Evolutionary conservation across 371 early-diverging fungal species (phyloP), one percentile per base, ranked within the genome.

Genomic region (Phascolomyces articulosus): DNA sequence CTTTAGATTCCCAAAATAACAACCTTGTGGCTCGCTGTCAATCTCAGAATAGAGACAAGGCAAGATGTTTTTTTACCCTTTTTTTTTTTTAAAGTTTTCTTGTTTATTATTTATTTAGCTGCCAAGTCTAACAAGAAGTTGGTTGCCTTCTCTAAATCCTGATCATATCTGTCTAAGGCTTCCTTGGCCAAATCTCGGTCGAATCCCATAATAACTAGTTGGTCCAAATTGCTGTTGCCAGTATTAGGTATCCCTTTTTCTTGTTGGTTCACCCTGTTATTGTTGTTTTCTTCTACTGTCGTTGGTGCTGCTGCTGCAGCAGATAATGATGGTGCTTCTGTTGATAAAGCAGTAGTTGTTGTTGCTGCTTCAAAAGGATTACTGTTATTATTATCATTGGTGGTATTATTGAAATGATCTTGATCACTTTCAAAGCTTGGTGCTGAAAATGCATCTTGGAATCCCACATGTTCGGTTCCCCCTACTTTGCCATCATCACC

Each of bases 91-190:
- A 24, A 49, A 51, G 51, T 51, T n/a, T n/a, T 51, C 51, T 51
- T 51, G 51, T 51, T 34, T 34, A 34, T 34, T 34, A 34, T 11
- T 63, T 62, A 69, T 60, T 67, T 56, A 60, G 63, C 69, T n/a
- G 68, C 55, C 66, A 75, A 68, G 71, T 90, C 91, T 26, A 90
- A 68, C 57, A 91, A 75, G 65, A 81, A 91, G 72, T 91, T 89
- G 59, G 85, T 85, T n/a, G 91, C 90, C 63, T 85, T 87, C 64
- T 85, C 83, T 20, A 90, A 51, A 59, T 91, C 89, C 69, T 89
- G 86, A 58, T 90, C 87, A 63, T 85, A 89, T 58, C 80, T 74
- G 40, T 89, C 87, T 38, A 91, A 72, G 1, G 91, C 91, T 24
- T 88, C 82, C 44, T 87, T 73, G 6, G 87, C 86, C 63, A 83